Base-by-base conservation (phyloP, 805 yeast species). In the Kregervanrija pseudodelftensis region DNA sequence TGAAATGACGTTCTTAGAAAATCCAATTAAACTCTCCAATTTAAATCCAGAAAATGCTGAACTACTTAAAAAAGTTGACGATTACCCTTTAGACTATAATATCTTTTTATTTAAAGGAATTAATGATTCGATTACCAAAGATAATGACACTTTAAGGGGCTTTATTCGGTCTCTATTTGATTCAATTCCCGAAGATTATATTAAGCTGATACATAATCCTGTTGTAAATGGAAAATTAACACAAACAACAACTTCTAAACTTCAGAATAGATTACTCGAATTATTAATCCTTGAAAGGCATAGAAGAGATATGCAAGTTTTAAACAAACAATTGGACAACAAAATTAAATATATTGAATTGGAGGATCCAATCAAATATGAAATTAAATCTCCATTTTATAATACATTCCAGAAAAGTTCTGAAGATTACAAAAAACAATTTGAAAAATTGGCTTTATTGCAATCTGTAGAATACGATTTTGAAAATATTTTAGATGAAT, bases 51-150 rank as follows among this genome's bases (percentile, higher is more conserved):
- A 42, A 11, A 44, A 56, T 1, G 35, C 41, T 3, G 43, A 49
- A 1, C 47, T 49, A 17, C 48, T 67, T 5, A 22, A 56, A 0
- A 38, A 43, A 22, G 60, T 67, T 3, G 64, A 69, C 8, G 67
- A 64, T 31, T 67, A 63, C 35, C 66, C 68, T 1, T 49, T 67
- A 9, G 72, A 67, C 45, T 67, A 60, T 49, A 67, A 67, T 44
- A 64, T 67, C 16, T 64, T 64, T 36, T 50, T 67, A 4, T 62
- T 59, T 47, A 54, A 56, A 41, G 68, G 68, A 0, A 63, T 67
- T 13, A 46, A 48, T 12, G 49, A 52, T 3, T 43, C 58, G 1
- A 45, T 66, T 33, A 39, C 40, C 5, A 45, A 49, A 12, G 47
- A 52, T 17, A 49, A 52, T 14, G 46, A 42, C 3, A 55, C 59